Conservation (phyloP, 2,329 filamentous ascomycete genomes). For the Neofusicoccum umdonicola region DNA sequence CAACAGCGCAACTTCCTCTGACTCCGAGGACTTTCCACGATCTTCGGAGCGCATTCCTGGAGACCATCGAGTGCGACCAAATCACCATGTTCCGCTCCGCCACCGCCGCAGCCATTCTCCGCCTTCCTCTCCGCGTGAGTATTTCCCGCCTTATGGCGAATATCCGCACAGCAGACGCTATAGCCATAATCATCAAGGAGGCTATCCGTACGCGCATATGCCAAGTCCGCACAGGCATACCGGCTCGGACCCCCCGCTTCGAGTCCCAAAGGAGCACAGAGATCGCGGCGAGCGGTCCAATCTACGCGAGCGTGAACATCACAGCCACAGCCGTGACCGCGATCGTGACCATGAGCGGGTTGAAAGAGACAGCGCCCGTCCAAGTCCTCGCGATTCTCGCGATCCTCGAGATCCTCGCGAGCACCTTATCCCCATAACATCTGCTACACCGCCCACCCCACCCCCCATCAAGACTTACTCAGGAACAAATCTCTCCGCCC, state of each 20-base stretch:
- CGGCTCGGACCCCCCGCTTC: conserved; percentile 3
- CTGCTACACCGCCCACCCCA: neutral
- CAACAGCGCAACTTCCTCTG: conserved; percentile 6
- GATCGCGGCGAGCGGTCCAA: neutral
- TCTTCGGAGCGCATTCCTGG: neutral
- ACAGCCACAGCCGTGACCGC: conserved; percentile 5
- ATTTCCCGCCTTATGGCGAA: conserved; percentile 35
- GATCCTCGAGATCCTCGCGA: neutral
- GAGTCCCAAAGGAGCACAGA: neutral
- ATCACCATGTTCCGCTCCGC: conserved; percentile 32
- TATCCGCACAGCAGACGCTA: conserved; percentile 26
- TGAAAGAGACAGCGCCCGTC: neutral
- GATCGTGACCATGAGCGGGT: neutral
- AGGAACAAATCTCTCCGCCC: conserved; percentile 19
- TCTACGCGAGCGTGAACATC: conserved; percentile 5
- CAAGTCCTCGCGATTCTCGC: neutral
- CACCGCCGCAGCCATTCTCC: conserved; percentile 44
- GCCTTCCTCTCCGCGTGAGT: conserved; percentile 37
- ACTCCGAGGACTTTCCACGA: neutral
- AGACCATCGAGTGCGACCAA: neutral
- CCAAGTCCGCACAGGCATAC: conserved; percentile 7
- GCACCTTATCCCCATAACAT: neutral
- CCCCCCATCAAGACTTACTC: conserved; percentile 16
- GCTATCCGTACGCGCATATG: conserved; percentile 1
- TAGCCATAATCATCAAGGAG: conserved; percentile 4